phyloP scores from a whole-genome alignment of 352 stramenopile genomes.

The Aphanomyces euteiches region DNA sequence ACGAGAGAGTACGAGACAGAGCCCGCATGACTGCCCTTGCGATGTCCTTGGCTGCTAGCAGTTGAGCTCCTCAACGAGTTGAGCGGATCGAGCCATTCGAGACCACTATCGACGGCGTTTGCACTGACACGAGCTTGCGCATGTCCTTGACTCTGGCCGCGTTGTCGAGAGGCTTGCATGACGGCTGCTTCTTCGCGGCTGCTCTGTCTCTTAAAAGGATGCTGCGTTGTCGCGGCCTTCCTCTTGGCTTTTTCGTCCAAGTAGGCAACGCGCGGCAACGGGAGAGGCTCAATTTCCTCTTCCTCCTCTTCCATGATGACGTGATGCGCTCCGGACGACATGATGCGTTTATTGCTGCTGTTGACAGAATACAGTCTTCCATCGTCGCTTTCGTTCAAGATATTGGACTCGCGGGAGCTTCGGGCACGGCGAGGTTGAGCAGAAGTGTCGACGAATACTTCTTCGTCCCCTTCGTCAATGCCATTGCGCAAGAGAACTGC shows the following conservation, averaged over 20 bases:
- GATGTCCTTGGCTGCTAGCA: not conserved
- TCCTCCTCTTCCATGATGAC: not conserved
- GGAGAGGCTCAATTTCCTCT: not conserved
- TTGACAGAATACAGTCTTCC: not conserved
- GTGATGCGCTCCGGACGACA: not conserved
- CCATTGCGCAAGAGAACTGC: not conserved
- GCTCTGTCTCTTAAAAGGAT: not conserved
- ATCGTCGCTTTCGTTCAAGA: not conserved
- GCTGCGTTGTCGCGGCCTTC: not conserved
- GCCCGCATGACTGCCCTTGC: not conserved
- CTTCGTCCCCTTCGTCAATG: not conserved
- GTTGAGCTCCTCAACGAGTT: not conserved
- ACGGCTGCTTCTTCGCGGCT: not conserved
- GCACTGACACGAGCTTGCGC: not conserved
- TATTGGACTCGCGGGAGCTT: not conserved
- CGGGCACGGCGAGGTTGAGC: not conserved
- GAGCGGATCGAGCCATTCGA: conserved; percentile 5
- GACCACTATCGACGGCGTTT: not conserved
- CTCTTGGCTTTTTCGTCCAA: not conserved
- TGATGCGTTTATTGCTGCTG: not conserved
- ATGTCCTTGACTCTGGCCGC: not conserved
- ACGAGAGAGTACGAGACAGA: not conserved
- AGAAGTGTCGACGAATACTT: not conserved
- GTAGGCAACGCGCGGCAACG: not conserved
- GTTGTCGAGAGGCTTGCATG: not conserved